Evolutionary conservation across 441 rosid genomes (phyloP).

Genomic region (Mallotus repandus): DNA sequence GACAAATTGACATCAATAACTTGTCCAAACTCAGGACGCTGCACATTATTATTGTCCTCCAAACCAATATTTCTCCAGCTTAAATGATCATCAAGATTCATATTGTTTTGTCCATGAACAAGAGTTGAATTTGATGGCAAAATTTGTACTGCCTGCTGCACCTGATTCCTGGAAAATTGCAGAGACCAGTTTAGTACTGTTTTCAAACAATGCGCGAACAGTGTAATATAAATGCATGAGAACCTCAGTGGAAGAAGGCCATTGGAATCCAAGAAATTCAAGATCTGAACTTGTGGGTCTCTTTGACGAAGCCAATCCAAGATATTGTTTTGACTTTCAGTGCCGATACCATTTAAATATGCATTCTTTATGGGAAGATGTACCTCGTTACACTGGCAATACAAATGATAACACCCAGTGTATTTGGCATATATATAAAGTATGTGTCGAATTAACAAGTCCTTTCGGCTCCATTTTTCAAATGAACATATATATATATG

Average conservation of each 20-base stretch:
- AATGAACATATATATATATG: background rate
- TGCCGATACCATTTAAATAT: slow-evolving; percentile 15
- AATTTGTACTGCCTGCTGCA: slow-evolving; percentile 10
- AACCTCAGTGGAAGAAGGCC: slow-evolving; percentile 38
- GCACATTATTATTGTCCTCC: slow-evolving; percentile 26
- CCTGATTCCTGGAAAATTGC: slow-evolving; percentile 28
- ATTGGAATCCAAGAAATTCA: slow-evolving; percentile 33
- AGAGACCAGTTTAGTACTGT: background rate
- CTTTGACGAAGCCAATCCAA: slow-evolving; percentile 35
- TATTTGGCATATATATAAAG: background rate
- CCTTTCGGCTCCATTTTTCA: background rate
- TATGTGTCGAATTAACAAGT: background rate
- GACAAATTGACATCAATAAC: slow-evolving; percentile 29
- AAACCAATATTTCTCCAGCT: slow-evolving; percentile 24
- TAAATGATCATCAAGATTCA: slow-evolving; percentile 22
- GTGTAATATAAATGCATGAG: background rate
- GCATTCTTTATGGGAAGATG: slow-evolving; percentile 20
- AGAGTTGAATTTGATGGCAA: slow-evolving; percentile 19
- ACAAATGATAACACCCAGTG: background rate
- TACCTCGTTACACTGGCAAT: slow-evolving; percentile 20
- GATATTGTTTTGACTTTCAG: slow-evolving; percentile 22
- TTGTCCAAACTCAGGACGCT: slow-evolving; percentile 31
- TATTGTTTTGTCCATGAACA: slow-evolving; percentile 23
- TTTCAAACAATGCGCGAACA: background rate
- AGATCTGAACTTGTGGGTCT: slow-evolving; percentile 33